phyloP scores from a whole-genome alignment of 306 rosid species.

The Prunus persica region DNA sequence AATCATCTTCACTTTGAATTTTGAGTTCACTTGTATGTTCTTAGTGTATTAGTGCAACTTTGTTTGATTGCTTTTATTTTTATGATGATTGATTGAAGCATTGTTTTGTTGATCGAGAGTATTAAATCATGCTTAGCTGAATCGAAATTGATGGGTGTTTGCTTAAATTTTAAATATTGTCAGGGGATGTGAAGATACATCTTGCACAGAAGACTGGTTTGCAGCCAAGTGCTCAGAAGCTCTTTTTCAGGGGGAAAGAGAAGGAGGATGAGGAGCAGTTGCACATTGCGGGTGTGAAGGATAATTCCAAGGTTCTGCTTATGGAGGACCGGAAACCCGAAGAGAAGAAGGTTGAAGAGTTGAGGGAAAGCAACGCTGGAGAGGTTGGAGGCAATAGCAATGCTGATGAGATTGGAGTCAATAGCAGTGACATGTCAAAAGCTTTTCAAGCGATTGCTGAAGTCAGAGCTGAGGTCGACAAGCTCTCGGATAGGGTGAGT shows the following conservation, averaged over 20 bases:
- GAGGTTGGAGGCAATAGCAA: conserved; percentile 24
- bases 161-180: conserved; percentile 15
- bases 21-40: not conserved
- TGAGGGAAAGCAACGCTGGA: conserved; percentile 38
- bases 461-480: conserved; percentile 71
- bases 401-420: conserved; percentile 9
- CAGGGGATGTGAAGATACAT: conserved; percentile 72
- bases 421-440: conserved; percentile 44
- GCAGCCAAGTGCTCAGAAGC: conserved; percentile 60
- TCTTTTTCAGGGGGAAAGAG: conserved; percentile 69
- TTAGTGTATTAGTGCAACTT: not conserved
- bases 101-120: not conserved
- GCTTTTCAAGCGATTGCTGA: conserved; percentile 57
- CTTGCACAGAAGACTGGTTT: conserved; percentile 64
- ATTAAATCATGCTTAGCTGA: conserved; percentile 4
- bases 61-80: not conserved
- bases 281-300: conserved; percentile 71
- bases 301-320: conserved; percentile 65
- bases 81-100: not conserved
- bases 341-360: conserved; percentile 57
- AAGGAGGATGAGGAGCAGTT: conserved; percentile 64
- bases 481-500: conserved; percentile 70
- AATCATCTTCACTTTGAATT: not conserved
- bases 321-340: conserved; percentile 51
- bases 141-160: conserved; percentile 18